These are phyloP conservation scores for Cercophora sp. DNA, from an alignment of 495 filamentous ascomycete genomes.

Conservation along the genomic window DNA sequence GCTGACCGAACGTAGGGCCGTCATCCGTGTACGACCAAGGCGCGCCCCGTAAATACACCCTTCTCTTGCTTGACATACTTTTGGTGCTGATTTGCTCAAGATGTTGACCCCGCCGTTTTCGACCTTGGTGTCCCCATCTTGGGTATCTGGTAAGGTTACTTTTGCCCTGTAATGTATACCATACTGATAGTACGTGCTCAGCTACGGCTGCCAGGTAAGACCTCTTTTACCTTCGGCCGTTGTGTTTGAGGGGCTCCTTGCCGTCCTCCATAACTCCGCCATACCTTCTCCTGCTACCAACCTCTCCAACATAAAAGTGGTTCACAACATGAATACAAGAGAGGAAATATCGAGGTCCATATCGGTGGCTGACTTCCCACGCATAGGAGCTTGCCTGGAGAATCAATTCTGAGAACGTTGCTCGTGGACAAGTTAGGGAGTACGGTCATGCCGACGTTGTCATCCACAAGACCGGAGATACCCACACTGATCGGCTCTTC, in stretches of 20 bases:
- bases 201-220: slow-evolving; percentile 20
- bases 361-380: too few species aligned
- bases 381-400: slow-evolving; percentile 81
- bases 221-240: too few species aligned
- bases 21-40: slow-evolving; percentile 58
- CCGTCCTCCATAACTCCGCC: too few species aligned
- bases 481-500: slow-evolving; percentile 70
- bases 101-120: slow-evolving; percentile 73
- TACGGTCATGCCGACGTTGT: slow-evolving; percentile 22
- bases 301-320: too few species aligned
- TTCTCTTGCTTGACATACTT: background rate
- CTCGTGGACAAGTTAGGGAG: slow-evolving; percentile 61
- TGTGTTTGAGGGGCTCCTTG: too few species aligned
- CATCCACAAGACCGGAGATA: slow-evolving; percentile 41
- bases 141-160: slow-evolving; percentile 64
- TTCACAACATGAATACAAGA: too few species aligned
- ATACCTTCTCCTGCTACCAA: too few species aligned
- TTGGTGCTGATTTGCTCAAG: slow-evolving; percentile 13
- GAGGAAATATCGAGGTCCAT: too few species aligned
- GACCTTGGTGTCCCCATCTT: slow-evolving; percentile 54
- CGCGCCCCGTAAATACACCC: slow-evolving; percentile 53
- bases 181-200: slow-evolving; percentile 4
- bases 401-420: slow-evolving; percentile 62
- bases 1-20: slow-evolving; percentile 6
- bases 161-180: background rate